Conservation (phyloP, 257 asterid genomes). For the Solanum chiquidenum region DNA sequence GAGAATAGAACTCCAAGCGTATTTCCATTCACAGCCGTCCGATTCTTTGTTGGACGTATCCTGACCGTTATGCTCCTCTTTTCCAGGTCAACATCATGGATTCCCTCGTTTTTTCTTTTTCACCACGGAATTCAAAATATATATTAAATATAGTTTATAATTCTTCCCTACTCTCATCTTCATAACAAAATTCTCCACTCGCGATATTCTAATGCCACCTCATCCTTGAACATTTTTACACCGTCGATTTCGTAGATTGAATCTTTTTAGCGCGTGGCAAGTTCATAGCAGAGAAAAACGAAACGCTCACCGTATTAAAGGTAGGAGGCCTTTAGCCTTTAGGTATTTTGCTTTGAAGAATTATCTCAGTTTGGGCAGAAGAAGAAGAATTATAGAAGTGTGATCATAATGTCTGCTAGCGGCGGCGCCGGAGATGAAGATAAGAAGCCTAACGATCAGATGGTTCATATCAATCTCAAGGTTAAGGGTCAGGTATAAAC, state of each 20-base stretch:
- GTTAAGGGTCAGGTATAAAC: constrained; percentile 24
- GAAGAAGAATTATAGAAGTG: background rate
- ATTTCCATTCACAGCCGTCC: background rate
- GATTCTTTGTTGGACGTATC: background rate
- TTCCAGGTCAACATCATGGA: background rate
- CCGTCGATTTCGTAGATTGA: background rate
- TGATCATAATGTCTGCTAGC: background rate
- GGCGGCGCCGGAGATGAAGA: constrained; percentile 20
- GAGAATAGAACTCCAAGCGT: background rate
- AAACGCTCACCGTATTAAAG: background rate
- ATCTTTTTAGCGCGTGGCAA: background rate
- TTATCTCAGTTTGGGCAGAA: background rate
- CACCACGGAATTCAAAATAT: background rate
- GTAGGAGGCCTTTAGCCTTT: background rate
- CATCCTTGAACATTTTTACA: background rate
- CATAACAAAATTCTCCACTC: background rate
- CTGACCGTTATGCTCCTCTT: background rate
- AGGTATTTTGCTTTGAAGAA: background rate
- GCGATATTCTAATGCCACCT: background rate
- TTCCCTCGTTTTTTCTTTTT: background rate
- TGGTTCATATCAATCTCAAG: constrained; percentile 20
- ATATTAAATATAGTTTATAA: background rate
- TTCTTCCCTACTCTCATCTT: background rate
- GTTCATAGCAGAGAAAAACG: background rate
- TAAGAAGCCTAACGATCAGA: constrained; percentile 16